Conservation (phyloP, 306 rosid species). For the Trifolium pratense region DNA sequence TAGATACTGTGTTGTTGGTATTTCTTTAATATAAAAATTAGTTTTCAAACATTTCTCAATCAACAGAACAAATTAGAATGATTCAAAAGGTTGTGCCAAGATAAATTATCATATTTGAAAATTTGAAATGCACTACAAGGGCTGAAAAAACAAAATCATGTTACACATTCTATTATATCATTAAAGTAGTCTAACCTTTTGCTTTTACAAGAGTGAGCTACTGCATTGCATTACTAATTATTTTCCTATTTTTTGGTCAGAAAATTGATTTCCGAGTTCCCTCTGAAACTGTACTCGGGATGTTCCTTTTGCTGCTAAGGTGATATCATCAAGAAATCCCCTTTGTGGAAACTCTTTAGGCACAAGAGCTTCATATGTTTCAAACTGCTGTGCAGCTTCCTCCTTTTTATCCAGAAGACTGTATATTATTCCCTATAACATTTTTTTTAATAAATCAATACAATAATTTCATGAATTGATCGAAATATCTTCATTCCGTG, state of each 20-base stretch:
- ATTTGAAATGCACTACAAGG: neutral
- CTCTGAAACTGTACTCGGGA: conserved; percentile 63
- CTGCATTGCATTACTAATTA: conserved; percentile 26
- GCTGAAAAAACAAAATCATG: neutral
- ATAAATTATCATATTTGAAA: neutral
- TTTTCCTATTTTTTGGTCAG: conserved; percentile 52
- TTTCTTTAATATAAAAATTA: too few species aligned
- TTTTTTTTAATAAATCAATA: conserved; percentile 7
- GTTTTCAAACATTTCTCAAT: too few species aligned
- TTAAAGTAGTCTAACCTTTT: conserved; percentile 12
- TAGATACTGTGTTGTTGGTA: too few species aligned
- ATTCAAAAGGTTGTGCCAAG: neutral
- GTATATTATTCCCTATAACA: conserved; percentile 83
- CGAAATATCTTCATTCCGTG: neutral
- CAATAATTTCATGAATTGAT: conserved; percentile 15
- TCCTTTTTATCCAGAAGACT: conserved; percentile 70
- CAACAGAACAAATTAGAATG: too few species aligned
- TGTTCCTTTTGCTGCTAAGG: conserved; percentile 68
- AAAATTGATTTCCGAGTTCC: conserved; percentile 59
- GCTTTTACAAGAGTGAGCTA: conserved; percentile 2
- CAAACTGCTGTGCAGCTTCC: conserved; percentile 84
- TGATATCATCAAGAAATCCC: conserved; percentile 82
- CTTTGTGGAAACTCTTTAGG: conserved; percentile 90
- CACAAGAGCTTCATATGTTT: conserved; percentile 69
- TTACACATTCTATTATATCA: conserved; percentile 25